Base-by-base conservation (phyloP, 441 rosid species). In the Pelargonium fulgidum region DNA sequence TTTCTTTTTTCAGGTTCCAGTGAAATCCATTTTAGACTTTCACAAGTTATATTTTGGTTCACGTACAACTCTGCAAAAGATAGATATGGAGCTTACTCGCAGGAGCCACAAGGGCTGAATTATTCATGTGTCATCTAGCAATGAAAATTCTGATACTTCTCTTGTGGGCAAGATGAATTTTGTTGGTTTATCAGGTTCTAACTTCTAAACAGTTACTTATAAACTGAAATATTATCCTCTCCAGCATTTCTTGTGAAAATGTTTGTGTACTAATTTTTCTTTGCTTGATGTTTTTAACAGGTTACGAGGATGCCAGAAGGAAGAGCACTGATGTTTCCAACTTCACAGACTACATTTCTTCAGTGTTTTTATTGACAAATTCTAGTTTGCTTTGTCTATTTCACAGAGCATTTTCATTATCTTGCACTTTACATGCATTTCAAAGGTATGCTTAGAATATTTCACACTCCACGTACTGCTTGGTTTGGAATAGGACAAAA, bases 101-200 rank as follows among this genome's bases (percentile, higher is more conserved):
- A 82, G 81, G 42, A 82, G 81, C 68, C 91, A 87, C 70, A 85
- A 56, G 76, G 89, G 89, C 52, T 67, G 89, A 68, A 86, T 86
- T 64, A 70, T 90, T 41, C 70, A 84, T 68, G 78, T 87, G n/a
- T 71, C 68, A 14, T 69, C 75, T 48, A 61, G 41, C 12, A 67
- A 66, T 39, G 62, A 47, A 50, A 69, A 63, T 1, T 75, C 69
- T 22, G 66, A 67, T 19, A 39, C 73, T 4, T 64, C 69, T 71
- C 59, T 56, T 8, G 22, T 33, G 58, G 85, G 91, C 75, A 87
- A 87, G 77, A 81, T 88, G 82, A 89, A 83, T 77, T 84, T 91
- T 72, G 79, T 91, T 64, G 97, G 87, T 66, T 73, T 91, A 72
- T 85, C 87, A 86, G 97, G 97, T 29, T 29, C 36, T 29, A 29